Evolutionary conservation across 495 filamentous ascomycete species (phyloP).

Genomic region (Tuber calosporum): DNA sequence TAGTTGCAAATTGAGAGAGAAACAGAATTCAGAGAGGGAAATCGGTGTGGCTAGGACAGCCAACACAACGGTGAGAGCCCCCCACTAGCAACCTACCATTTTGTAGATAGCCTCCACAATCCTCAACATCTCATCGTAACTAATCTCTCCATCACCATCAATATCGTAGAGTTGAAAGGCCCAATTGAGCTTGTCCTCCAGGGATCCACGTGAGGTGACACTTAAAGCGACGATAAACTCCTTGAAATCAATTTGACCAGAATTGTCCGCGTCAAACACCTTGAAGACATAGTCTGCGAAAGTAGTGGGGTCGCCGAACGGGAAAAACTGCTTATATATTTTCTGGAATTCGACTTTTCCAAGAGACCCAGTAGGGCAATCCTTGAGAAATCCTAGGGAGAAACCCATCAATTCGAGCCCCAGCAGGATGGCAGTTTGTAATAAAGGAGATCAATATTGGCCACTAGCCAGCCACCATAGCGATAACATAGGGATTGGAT

Average conservation of each 20-base stretch:
- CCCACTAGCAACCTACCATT: slow-evolving; percentile 59
- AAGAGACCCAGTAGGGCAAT: slow-evolving; percentile 92
- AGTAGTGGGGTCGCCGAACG: slow-evolving; percentile 90
- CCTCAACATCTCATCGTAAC: slow-evolving; percentile 95
- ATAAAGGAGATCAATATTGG: not conserved
- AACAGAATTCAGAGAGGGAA: not conserved
- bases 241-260: slow-evolving; percentile 97
- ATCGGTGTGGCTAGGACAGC: not conserved
- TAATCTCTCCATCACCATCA: slow-evolving; percentile 96
- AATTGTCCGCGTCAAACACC: slow-evolving; percentile 95
- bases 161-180: slow-evolving; percentile 99
- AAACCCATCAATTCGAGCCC: slow-evolving; percentile 5
- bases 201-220: slow-evolving; percentile 92
- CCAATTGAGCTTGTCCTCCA: slow-evolving; percentile 99
- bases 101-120: slow-evolving; percentile 99
- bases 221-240: slow-evolving; percentile 98
- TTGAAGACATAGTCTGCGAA: slow-evolving; percentile 99
- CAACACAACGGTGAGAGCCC: not conserved
- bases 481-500: not conserved
- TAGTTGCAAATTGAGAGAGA: slow-evolving; percentile 10
- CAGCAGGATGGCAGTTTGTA: not conserved
- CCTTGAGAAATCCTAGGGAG: slow-evolving; percentile 81
- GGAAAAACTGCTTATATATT: slow-evolving; percentile 99
- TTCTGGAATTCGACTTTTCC: slow-evolving; percentile 98
- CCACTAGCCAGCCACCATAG: not conserved